Base-by-base conservation (phyloP, 2,329 filamentous ascomycete species). In the Penicillium sp. region DNA sequence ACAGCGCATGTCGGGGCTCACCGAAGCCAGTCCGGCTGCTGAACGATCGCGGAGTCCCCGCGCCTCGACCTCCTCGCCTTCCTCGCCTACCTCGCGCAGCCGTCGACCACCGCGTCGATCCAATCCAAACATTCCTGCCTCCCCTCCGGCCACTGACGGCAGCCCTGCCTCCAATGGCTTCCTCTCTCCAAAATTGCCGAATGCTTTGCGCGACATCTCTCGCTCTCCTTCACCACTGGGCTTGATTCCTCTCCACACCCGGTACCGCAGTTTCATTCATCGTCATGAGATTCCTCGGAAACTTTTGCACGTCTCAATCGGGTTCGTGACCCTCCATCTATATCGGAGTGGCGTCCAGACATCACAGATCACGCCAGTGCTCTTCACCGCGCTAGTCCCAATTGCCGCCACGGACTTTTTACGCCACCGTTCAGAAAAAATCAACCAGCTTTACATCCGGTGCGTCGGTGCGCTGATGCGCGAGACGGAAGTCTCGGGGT, bases 221-320 rank as follows among this genome's bases (percentile, higher is more conserved):
- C 82, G 93, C 54, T 95, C 89, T 59, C 93, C 93, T 3, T 95
- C 88, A 60, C 93, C 93, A 8, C 78, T 97, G 4, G 93, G 93
- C 7, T 77, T 97, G 42, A 98, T 98, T 52, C 93, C 93, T 2
- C 91, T 98, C 61, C 93, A 98, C 69, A 79, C 88, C 51, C 86
- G 93, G 65, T 98, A 93, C 81, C 82, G 89, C 59, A 86, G 80
- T 27, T 90, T 98, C 64, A 88, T 95, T 54, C 93, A 98, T 77
- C 90, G 89, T 62, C 91, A 98, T 70, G 93, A 98, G 72, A 90
- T 98, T 45, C 93, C 93, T 8, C 85, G 93, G 60, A 98, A 98
- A 70, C 75, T 84, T 36, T 78, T 98, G 34, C 93, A 98, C 67
- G 88, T 97, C 48, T 96, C 90, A 41, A 98, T 98, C 65, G 93